These are phyloP conservation scores for Nitzschia sp. DNA, from an alignment of 108 stramenopile genomes.

Conservation along the genomic window DNA sequence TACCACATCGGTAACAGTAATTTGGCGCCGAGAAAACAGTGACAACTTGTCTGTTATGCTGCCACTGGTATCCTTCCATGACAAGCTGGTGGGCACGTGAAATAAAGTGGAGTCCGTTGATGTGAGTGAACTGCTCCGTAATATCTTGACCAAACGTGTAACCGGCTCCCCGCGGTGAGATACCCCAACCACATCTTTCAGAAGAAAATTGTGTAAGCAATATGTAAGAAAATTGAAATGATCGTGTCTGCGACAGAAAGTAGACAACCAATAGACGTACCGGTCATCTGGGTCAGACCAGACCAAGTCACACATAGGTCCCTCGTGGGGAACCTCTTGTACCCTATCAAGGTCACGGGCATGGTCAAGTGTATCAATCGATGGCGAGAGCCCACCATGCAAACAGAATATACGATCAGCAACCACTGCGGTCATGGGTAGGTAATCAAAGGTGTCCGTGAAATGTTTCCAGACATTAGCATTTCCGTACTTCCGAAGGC, in stretches of 20 bases:
- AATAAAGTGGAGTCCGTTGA: conserved; percentile 89
- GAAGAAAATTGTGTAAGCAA: background rate
- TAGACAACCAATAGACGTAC: conserved; percentile 12
- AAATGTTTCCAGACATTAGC: conserved; percentile 86
- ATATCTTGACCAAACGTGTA: conserved; percentile 98
- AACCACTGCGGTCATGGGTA: conserved; percentile 83
- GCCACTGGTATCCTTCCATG: conserved; percentile 93
- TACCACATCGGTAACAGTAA: conserved; percentile 72
- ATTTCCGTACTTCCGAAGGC: conserved; percentile 68
- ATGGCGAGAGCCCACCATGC: conserved; percentile 90
- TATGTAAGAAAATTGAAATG: conserved; percentile 9
- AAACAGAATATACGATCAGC: conserved; percentile 87
- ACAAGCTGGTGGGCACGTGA: conserved; percentile 96
- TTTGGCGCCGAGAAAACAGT: conserved; percentile 98
- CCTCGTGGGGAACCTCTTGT: conserved; percentile 91
- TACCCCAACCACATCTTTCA: conserved; percentile 90
- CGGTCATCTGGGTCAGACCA: conserved; percentile 99
- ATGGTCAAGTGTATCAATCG: conserved; percentile 86
- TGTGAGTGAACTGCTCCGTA: conserved; percentile 91
- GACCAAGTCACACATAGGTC: conserved; percentile 93
- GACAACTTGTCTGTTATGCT: conserved; percentile 85
- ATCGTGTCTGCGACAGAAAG: too few relatives aligned
- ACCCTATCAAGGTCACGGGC: conserved; percentile 84
- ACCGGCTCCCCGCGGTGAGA: conserved; percentile 96
- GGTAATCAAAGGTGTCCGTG: conserved; percentile 87